A percentile compares a stretch with the other conserved stretches of the same genome.
Evolutionary conservation across 176 grass and related monocot genomes (phyloP).

Genomic region (Eragrostis curvula): DNA sequence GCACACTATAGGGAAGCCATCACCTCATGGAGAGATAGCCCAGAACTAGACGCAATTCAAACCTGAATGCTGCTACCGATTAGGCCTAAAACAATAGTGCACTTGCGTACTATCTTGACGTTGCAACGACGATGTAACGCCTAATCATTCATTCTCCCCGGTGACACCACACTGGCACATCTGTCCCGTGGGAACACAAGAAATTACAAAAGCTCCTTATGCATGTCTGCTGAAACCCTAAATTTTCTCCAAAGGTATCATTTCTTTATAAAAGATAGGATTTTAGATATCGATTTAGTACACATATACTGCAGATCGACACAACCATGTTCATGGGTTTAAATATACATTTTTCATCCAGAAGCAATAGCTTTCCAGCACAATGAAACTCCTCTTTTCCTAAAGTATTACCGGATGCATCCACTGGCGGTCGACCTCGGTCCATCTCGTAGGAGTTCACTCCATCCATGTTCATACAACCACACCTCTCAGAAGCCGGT

Average conservation of each 20-base stretch:
- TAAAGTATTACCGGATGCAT: background rate
- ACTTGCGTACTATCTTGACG: conserved; percentile 32
- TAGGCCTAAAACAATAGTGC: conserved; percentile 27
- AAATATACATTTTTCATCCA: too few species aligned
- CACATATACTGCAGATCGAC: too few species aligned
- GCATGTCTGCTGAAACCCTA: background rate
- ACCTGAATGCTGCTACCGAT: background rate
- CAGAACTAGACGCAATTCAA: conserved; percentile 15
- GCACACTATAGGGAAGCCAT: conserved; percentile 32
- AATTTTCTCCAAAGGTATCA: background rate
- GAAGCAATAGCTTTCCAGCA: too few species aligned
- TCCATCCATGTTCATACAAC: background rate
- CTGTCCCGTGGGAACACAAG: background rate
- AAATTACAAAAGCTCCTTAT: background rate
- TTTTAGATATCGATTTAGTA: background rate
- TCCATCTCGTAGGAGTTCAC: background rate
- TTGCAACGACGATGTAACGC: background rate
- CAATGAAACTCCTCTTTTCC: too few species aligned
- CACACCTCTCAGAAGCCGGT: background rate
- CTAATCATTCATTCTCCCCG: conserved; percentile 36
- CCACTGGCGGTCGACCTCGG: background rate
- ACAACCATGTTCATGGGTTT: too few species aligned
- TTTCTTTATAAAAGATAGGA: background rate
- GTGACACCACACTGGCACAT: conserved; percentile 5
- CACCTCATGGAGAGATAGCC: conserved; percentile 21